Evolutionary conservation across 176 grass and related monocot genomes (phyloP).

Genomic region (bread wheat (Triticum aestivum)): DNA sequence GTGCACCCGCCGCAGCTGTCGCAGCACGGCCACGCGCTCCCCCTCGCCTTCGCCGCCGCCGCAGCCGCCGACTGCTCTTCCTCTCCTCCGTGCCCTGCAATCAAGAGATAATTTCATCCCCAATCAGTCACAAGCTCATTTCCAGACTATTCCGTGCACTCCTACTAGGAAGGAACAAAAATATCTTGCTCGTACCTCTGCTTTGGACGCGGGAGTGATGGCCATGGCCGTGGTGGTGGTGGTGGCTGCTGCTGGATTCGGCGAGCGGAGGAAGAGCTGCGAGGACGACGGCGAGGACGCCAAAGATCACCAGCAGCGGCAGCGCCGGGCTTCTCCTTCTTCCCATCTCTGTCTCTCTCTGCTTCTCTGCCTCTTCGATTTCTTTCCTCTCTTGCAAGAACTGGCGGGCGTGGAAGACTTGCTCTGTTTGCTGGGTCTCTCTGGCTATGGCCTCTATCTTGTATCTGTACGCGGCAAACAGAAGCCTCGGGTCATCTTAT

Average conservation of each 20-base stretch:
- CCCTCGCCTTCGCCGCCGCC: background rate
- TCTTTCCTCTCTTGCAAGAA: background rate
- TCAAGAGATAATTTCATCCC: background rate
- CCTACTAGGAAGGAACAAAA: background rate
- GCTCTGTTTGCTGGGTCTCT: background rate
- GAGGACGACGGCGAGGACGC: conserved; percentile 11
- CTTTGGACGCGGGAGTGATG: conserved; percentile 9
- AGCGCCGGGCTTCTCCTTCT: background rate
- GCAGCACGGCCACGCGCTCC: conserved; percentile 63
- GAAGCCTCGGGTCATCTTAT: conserved; percentile 36
- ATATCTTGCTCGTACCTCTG: conserved; percentile 24
- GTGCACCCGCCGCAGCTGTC: conserved; percentile 74
- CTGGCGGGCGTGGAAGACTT: too few relatives aligned
- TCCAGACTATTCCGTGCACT: background rate
- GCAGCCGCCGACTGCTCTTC: background rate
- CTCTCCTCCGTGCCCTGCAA: background rate
- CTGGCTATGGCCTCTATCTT: background rate
- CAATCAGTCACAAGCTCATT: background rate
- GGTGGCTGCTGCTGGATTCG: conserved; percentile 39
- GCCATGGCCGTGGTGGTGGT: conserved; percentile 9
- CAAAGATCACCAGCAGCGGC: conserved; percentile 11
- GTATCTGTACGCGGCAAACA: conserved; percentile 48
- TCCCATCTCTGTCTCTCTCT: background rate
- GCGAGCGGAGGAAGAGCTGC: background rate
- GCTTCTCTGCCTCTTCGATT: background rate